Percentiles rank a stretch among this genome's conserved stretches.
Evolutionary conservation across 2,329 filamentous ascomycete genomes (phyloP).

Genomic region (Teratosphaeria epicoccoides): DNA sequence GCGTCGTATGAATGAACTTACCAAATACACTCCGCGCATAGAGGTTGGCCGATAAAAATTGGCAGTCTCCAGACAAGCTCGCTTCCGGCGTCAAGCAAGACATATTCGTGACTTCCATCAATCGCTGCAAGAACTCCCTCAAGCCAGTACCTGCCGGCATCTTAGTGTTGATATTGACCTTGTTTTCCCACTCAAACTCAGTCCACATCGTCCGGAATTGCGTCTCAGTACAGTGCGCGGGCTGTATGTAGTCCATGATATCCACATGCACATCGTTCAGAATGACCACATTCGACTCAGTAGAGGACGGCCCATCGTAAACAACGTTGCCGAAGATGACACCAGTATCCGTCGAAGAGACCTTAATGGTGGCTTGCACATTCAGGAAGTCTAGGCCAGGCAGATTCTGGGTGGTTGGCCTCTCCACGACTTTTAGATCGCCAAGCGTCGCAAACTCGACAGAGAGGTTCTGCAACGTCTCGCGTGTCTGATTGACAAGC

Average conservation of each 20-base stretch:
- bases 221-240: conserved; percentile 89
- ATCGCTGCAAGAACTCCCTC: conserved; percentile 79
- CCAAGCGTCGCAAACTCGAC: conserved; percentile 98
- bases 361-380: conserved; percentile 96
- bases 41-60: conserved; percentile 92
- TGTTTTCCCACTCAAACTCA: conserved; percentile 99
- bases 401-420: conserved; percentile 90
- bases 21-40: conserved; percentile 97
- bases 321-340: conserved; percentile 99
- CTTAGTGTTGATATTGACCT: conserved; percentile 99
- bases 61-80: conserved; percentile 91
- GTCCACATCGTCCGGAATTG: conserved; percentile 99
- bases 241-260: conserved; percentile 99
- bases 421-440: conserved; percentile 94
- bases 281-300: conserved; percentile 92
- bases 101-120: conserved; percentile 99
- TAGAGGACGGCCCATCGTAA: conserved; percentile 86
- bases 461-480: conserved; percentile 91
- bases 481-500: conserved; percentile 91
- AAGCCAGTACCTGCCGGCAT: conserved; percentile 60
- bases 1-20: conserved; percentile 52
- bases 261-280: conserved; percentile 97
- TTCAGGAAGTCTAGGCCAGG: conserved; percentile 95
- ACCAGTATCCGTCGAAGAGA: conserved; percentile 92
- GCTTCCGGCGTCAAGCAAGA: conserved; percentile 93